Evolutionary conservation across 202 grass and related monocot species (phyloP).

Genomic region (Dendrocalamus latiflorus): DNA sequence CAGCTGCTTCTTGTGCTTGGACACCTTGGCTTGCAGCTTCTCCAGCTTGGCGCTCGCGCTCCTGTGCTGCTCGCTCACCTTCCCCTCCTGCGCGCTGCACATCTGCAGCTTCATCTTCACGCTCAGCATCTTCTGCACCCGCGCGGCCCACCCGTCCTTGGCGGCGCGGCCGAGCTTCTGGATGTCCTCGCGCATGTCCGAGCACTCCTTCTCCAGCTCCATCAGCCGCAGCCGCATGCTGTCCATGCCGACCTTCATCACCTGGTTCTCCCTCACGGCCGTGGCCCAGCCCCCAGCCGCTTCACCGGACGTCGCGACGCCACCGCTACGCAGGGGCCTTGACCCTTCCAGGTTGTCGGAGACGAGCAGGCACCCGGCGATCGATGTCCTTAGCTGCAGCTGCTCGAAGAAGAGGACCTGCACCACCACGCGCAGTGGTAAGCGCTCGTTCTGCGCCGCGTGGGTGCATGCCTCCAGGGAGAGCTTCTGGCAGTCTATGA

Average conservation of each 20-base stretch:
- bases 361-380: conserved; percentile 61
- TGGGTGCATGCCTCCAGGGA: conserved; percentile 82
- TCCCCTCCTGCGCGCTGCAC: conserved; percentile 52
- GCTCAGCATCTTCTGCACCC: conserved; percentile 37
- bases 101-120: conserved; percentile 55
- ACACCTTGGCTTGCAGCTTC: conserved; percentile 52
- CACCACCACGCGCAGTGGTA: conserved; percentile 66
- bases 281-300: conserved; percentile 43
- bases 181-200: conserved; percentile 60
- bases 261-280: conserved; percentile 59
- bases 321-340: conserved; percentile 24
- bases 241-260: conserved; percentile 65
- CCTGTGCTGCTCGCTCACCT: conserved; percentile 35
- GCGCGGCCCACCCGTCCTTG: conserved; percentile 13
- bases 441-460: conserved; percentile 70
- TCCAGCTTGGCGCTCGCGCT: conserved; percentile 37
- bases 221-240: conserved; percentile 62
- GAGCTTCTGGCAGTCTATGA: conserved; percentile 81
- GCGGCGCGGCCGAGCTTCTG: conserved; percentile 41
- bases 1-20: conserved; percentile 55
- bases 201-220: conserved; percentile 73
- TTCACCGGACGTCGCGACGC: conserved; percentile 35
- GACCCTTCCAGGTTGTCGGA: conserved; percentile 64
- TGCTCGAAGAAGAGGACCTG: conserved; percentile 91
- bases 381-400: conserved; percentile 67